Evolutionary conservation across 2,329 filamentous ascomycete genomes (phyloP), one percentile per base, ranked within the genome.

Genomic region (Didymosphaeria variabile): DNA sequence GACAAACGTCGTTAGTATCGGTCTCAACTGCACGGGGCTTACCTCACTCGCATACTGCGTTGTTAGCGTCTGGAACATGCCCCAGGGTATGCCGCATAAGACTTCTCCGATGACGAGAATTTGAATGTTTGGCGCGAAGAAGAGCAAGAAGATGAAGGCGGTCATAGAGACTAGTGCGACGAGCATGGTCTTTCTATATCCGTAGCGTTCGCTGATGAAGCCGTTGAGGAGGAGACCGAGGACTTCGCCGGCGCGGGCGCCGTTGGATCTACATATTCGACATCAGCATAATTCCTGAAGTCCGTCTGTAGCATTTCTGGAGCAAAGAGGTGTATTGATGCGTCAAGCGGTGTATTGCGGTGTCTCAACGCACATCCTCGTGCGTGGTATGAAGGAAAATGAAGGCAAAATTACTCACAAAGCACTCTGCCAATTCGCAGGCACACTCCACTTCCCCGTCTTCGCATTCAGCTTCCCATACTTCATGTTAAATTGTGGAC

Each of bases 1-100:
- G 74, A 91, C 87, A 64, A 91, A 92, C 3, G 89, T 91, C 1
- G 75, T 77, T 15, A 78, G 50, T 10, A 74, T 71, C 15, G 79
- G 89, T 57, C 90, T 85, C 54, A 92, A 83, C 38, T 87, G 85
- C 1, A 91, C 85, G 1, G 90, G 90, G 73, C 88, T 90, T 59
- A 92, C 89, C 72, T 86, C 84, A 5, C 81, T 81, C 5, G 81
- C 81, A 66, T 83, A 82, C 34, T 79, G 79, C 29, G 80, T 80
- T 1, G 80, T 80, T 0, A 82, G 66, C 0, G 81, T 82, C 63
- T 81, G 80, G 64, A 82, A 82, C 54, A 82, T 78, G 46, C 79
- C 78, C 79, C 80, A 81, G 1, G 79, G 78, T 7, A 82, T 79
- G 15, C 80, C 80, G 59, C 79, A 80, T 2, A 83, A 74, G 5